Percentiles rank a stretch among this genome's conserved stretches.
Evolutionary conservation across 2,329 filamentous ascomycete genomes (phyloP).

Genomic region (Coniochaeta pulveracea): DNA sequence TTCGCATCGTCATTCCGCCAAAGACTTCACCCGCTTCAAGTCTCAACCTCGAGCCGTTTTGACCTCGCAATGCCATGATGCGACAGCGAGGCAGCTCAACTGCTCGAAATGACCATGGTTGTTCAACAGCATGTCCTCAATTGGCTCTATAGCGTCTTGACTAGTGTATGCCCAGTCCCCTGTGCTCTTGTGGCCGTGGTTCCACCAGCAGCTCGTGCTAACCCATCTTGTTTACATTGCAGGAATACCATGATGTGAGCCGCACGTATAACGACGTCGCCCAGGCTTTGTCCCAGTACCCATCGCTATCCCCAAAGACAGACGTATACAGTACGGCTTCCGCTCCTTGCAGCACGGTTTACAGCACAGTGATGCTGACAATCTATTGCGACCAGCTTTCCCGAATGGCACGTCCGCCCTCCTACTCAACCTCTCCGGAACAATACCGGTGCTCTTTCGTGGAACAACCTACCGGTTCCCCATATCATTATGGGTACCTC

Average conservation of each 20-base stretch:
- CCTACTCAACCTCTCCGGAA: constrained; percentile 76
- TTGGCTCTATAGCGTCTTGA: constrained; percentile 89
- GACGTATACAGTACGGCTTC: constrained; percentile 76
- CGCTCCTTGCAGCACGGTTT: constrained; percentile 5
- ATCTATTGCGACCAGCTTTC: constrained; percentile 49
- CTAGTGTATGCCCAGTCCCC: constrained; percentile 49
- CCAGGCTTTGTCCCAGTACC: constrained; percentile 66
- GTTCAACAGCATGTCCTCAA: constrained; percentile 85
- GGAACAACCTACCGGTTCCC: constrained; percentile 86
- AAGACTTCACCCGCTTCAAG: constrained; percentile 4
- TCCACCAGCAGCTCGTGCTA: constrained; percentile 4
- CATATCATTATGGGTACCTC: constrained; percentile 84
- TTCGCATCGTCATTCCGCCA: constrained; percentile 7
- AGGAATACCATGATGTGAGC: constrained; percentile 93
- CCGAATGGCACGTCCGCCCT: constrained; percentile 80
- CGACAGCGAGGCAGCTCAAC: constrained; percentile 8
- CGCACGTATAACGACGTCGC: constrained; percentile 88
- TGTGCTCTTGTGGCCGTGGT: not conserved
- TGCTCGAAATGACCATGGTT: constrained; percentile 34
- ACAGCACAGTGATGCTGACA: no score
- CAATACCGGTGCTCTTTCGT: constrained; percentile 82
- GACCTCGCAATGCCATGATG: constrained; percentile 6
- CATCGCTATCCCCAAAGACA: constrained; percentile 73
- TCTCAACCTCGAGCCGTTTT: not conserved
- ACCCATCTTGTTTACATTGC: constrained; percentile 9